phyloP scores from a whole-genome alignment of 306 rosid genomes.

The Potentilla sterilis region DNA sequence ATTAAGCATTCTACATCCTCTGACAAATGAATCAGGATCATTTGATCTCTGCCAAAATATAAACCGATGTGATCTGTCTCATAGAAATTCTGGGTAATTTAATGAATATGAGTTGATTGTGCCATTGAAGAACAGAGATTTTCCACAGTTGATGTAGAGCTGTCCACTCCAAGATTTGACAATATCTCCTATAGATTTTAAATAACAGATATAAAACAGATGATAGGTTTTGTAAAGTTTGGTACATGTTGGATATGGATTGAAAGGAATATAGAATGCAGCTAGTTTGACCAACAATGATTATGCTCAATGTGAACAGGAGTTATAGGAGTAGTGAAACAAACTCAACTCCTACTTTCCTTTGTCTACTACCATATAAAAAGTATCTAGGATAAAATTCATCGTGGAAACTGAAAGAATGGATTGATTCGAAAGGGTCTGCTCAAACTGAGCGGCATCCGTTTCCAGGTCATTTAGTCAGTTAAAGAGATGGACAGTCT shows the following conservation, averaged over 20 bases:
- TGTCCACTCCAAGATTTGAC: background rate
- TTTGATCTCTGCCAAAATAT: background rate
- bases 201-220: background rate
- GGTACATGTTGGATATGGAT: background rate
- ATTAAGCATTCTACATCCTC: background rate
- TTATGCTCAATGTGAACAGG: background rate
- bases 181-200: conserved; percentile 1
- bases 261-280: background rate
- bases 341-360: background rate
- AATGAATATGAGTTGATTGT: conserved; percentile 6
- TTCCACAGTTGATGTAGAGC: background rate
- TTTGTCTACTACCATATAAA: background rate
- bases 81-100: background rate
- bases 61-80: background rate
- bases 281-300: background rate
- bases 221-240: background rate
- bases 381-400: background rate
- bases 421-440: too few relatives aligned
- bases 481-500: too few relatives aligned
- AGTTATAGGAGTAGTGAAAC: background rate
- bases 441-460: too few relatives aligned
- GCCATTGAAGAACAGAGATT: background rate
- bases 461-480: too few relatives aligned
- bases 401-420: conserved; percentile 1
- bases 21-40: background rate